Evolutionary conservation across 352 stramenopile genomes (phyloP), one percentile per base, ranked within the genome.

Genomic region (Stephanocyclus meneghinianus): DNA sequence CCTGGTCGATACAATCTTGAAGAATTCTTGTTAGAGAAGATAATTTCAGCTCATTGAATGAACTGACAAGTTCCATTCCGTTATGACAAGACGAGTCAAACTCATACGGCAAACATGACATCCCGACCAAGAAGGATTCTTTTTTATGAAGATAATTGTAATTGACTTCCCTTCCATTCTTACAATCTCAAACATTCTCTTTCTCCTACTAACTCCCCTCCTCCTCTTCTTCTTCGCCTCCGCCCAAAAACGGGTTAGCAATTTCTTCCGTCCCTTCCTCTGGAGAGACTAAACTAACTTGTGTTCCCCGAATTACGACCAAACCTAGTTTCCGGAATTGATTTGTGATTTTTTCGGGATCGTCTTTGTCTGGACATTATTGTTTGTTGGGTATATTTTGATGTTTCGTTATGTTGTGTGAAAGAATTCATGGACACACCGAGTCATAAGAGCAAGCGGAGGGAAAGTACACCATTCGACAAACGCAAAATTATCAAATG

Each of bases 271-370:
- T 88, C 32, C 90, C 91, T n/a, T 95, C 91, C 40, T 91, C 79
- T 62, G 91, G 91, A 35, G 86, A 90, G 8, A 95, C 86, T n/a
- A 93, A 78, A 71, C 88, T 94, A 32, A 95, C 90, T 70, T 92
- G 85, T 40, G 83, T 95, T 32, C 90, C 90, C 40, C 90, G 69
- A 88, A 97, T 97, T 65, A 98, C 95, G 6, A 98, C 93, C 37
- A 98, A 87, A 7, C 96, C 96, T 56, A 98, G 89, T 83, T 94
- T 95, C 76, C 96, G 90, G 62, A 94, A 97, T 81, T 97, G 87
- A 74, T 97, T 92, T 30, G 95, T 98, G 61, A 96, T 89, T 69
- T 84, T 86, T 85, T 96, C 94, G 56, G 93, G 84, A 82, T 98
- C 95, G 66, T 94, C 96, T n/a, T 62, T 72, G 74, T 92, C 85